Evolutionary conservation across 176 grass and related monocot species (phyloP), one percentile per base, ranked within the genome.

Genomic region (Oryza nivara): DNA sequence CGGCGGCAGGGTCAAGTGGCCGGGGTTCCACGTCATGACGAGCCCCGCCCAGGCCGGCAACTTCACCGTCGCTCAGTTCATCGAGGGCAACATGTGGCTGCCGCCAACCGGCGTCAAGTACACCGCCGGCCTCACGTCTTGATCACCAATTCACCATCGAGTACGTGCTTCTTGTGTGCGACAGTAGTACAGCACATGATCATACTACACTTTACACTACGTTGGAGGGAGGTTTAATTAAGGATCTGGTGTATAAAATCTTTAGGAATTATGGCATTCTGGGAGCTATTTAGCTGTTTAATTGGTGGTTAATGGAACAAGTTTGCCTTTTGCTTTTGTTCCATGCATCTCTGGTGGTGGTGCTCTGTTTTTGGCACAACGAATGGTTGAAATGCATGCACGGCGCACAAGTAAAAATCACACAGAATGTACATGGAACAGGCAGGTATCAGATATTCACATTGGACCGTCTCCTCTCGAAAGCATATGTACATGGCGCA

Each of bases 21-120:
- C 90, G 0, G 95, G 94, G 34, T 88, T 78, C 83, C 92, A 97
- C 66, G 78, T 80, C 8, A 68, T 92, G 58, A 90, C 34, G 1
- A 78, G 49, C 61, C 0, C 83, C 3, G 25, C 54, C 1, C 76
- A 90, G 56, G 94, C 83, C 13, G 68, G 56, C 0, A 90, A 94
- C 58, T 97, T 97, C 82, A 97, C 94, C 35, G 94, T 92, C 3
- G 76, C 69, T 3, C 70, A 86, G 78, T 92, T 97, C 84, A 94
- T 97, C 70, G 74, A 89, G 28, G 94, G 94, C 2, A 90, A 94
- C 74, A 79, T 88, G 70, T 97, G 94, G 94, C 8, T 97, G 76
- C 92, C 94, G 22, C 35, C 72, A 68, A 92, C 94, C 44, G 92
- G 88, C 36, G 87, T 97, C 56, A 70, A 76, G 64, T 97, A 82